Base-by-base conservation (phyloP, 768 basidiomycete species). In the Cyclocybe cylindracea region DNA sequence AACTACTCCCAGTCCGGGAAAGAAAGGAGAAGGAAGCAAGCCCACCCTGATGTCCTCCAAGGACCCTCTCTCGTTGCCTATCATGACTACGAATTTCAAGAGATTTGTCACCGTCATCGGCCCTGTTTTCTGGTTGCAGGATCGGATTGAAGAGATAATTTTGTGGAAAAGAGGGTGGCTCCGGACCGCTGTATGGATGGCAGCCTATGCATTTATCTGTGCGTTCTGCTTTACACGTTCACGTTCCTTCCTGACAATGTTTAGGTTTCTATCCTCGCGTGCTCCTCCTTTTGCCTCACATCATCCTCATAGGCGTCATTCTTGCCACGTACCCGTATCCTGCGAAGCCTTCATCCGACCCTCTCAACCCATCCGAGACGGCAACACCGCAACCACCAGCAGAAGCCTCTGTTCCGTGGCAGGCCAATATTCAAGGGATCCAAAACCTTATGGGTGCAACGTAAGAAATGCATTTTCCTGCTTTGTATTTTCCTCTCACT, bases 371-470 rank as follows among this genome's bases (percentile, higher is more conserved):
- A 39, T 48, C 24, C 54, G 53, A 34, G 48, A 48, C 44, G 4
- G 45, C 36, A 18, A 39, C 56, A 11, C 41, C 61, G 6, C 9
- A 43, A 10, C 51, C 63, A 6, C 63, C 72, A 1, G 61, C 78
- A 3, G 89, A 92, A 60, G 87, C 85, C 3, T 81, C 83, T 9
- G 78, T 85, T 0, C 87, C 90, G 51, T 94, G 91, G 86, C 86
- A 88, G 54, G 87, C 89, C 11, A 96, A 94, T 56, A 71, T 95
- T 2, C 92, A 94, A 69, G 92, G 79, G 1, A 89, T 95, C 29
- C 94, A 95, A 64, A 95, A 95, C 58, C 79, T 95, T 31, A 94
- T 95, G 92, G 92, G 91, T 5, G 70, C 79, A 6, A 71, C 86
- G 89, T 93, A 68, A 57, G 89, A 48, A 31, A 39, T 48, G 18